These are phyloP conservation scores for Aspergillus udagawae DNA, from an alignment of 2,329 filamentous ascomycete genomes.

Conservation along the genomic window DNA sequence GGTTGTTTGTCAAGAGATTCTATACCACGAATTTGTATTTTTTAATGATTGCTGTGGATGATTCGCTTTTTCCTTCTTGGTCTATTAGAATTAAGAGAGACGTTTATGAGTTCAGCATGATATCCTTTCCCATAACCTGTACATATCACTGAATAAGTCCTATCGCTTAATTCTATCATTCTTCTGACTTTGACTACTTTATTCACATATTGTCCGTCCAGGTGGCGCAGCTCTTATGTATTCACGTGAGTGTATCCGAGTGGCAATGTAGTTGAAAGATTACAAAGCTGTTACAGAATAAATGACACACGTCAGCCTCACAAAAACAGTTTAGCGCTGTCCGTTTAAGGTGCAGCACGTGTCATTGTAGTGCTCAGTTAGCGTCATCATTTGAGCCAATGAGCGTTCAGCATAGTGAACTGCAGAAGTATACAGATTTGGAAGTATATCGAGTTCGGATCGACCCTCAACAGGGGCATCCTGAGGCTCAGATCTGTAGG, in stretches of 20 bases:
- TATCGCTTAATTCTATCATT: not conserved
- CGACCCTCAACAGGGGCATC: not conserved
- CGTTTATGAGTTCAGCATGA: not conserved
- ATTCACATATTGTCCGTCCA: not conserved
- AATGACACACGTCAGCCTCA: not conserved
- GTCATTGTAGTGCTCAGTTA: not conserved
- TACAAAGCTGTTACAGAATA: not conserved
- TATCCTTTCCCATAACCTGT: not conserved
- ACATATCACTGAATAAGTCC: not conserved
- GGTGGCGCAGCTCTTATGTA: not conserved
- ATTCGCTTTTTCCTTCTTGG: conserved; percentile 7
- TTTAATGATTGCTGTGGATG: conserved; percentile 19
- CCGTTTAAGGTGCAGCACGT: not conserved
- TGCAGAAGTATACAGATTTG: not conserved
- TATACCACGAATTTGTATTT: conserved; percentile 22
- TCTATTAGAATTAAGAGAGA: conserved; percentile 11
- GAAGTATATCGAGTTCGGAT: not conserved
- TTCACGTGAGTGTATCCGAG: not conserved
- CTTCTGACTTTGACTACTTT: not conserved
- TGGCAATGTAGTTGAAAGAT: not conserved
- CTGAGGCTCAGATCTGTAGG: not conserved
- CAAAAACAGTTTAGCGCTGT: not conserved
- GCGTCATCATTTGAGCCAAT: not conserved
- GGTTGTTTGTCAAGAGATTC: conserved; percentile 12
- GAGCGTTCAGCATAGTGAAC: not conserved